Evolutionary conservation across 2,329 filamentous ascomycete species (phyloP).

Genomic region (Phialophora expanda): DNA sequence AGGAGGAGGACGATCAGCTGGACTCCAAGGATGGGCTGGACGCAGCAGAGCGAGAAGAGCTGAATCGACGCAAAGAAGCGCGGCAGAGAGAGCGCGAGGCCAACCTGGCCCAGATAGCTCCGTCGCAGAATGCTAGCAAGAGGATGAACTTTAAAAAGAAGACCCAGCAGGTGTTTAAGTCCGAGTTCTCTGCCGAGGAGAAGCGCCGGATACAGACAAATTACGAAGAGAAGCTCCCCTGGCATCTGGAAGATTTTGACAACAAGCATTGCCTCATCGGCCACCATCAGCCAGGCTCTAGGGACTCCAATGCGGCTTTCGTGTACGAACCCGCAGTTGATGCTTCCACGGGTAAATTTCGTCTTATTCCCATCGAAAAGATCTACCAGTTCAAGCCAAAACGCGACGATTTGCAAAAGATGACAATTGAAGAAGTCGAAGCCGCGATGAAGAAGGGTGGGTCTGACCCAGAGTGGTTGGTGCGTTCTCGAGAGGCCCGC

Average conservation of each 20-base stretch:
- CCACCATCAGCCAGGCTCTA: conserved; percentile 85
- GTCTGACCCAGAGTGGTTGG: conserved; percentile 79
- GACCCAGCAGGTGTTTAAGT: conserved; percentile 79
- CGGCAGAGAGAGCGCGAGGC: conserved; percentile 83
- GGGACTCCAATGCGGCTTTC: conserved; percentile 78
- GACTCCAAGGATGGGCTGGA: conserved; percentile 69
- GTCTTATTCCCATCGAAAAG: conserved; percentile 88
- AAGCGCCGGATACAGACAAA: conserved; percentile 67
- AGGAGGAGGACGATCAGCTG: conserved; percentile 47
- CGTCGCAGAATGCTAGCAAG: conserved; percentile 71
- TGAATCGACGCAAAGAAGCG: conserved; percentile 61
- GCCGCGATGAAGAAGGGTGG: conserved; percentile 79
- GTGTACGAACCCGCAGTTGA: conserved; percentile 67
- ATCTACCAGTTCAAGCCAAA: conserved; percentile 89
- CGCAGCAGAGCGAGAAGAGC: conserved; percentile 46
- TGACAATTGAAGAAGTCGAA: conserved; percentile 84
- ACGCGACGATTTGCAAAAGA: conserved; percentile 75
- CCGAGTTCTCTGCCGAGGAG: conserved; percentile 74
- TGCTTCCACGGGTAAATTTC: conserved; percentile 64
- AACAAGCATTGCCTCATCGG: conserved; percentile 94
- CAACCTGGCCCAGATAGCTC: conserved; percentile 91
- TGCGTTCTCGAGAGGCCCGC: conserved; percentile 63
- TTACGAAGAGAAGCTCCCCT: conserved; percentile 94
- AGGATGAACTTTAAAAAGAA: conserved; percentile 75
- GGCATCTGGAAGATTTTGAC: conserved; percentile 96